These are phyloP conservation scores for Cercospora zeina DNA, from an alignment of 2,329 filamentous ascomycete genomes.

Conservation along the genomic window DNA sequence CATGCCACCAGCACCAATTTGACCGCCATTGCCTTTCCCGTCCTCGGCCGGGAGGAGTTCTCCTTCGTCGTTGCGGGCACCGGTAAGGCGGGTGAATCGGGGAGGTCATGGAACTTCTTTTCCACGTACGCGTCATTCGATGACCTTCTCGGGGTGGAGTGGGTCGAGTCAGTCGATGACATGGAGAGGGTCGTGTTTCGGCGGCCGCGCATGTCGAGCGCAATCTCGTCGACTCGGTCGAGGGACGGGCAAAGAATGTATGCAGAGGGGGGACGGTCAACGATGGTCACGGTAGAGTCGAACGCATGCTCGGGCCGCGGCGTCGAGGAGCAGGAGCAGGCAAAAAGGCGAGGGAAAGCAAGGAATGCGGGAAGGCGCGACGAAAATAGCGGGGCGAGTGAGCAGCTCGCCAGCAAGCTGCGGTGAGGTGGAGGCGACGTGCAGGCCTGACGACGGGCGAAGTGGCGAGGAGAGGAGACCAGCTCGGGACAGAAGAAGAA, in stretches of 20 bases:
- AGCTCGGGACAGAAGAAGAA: constrained; percentile 4
- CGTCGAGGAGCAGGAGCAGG: neutral
- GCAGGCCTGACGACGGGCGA: neutral
- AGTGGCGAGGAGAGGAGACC: constrained; percentile 14
- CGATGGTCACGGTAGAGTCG: neutral
- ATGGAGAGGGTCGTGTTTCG: constrained; percentile 51
- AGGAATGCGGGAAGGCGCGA: neutral
- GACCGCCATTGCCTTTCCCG: constrained; percentile 21
- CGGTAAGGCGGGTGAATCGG: constrained; percentile 30
- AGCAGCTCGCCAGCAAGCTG: constrained; percentile 15
- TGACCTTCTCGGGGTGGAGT: constrained; percentile 70
- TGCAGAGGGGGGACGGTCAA: neutral
- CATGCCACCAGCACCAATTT: constrained; percentile 24
- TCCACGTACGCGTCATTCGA: constrained; percentile 63
- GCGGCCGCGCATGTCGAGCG: constrained; percentile 47
- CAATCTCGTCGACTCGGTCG: neutral
- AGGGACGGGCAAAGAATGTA: neutral
- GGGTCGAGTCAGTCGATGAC: constrained; percentile 62
- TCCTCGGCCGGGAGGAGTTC: constrained; percentile 20
- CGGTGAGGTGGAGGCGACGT: constrained; percentile 14
- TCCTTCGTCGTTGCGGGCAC: constrained; percentile 32
- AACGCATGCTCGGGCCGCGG: constrained; percentile 7
- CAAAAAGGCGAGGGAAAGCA: too few species aligned
- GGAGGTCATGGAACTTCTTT: constrained; percentile 50
- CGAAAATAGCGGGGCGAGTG: constrained; percentile 20